Base-by-base conservation (phyloP, 169 alveolate genomes). In the Blepharisma undulans region DNA sequence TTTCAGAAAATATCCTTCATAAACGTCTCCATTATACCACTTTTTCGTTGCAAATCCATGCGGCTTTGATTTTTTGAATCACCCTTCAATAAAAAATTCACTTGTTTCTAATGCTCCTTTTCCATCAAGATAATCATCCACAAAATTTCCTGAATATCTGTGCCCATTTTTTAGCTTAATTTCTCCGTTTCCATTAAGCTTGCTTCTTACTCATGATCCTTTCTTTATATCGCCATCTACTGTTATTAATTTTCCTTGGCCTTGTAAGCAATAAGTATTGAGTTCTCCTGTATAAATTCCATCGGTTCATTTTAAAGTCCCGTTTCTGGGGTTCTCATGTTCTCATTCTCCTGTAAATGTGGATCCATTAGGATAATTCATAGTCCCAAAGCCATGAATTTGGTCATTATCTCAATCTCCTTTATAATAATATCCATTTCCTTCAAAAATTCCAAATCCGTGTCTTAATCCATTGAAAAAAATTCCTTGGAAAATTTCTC, bases 101-200 rank as follows among this genome's bases (percentile, higher is more conserved):
- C 16, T 14, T 29, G 86, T 78, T 22, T 78, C 86, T 25, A 78
- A 27, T 29, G 34, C 29, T 22, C 71, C 86, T 78, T 78, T 22
- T 25, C 86, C 86, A 12, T 78, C 86, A 25, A 78, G 34, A 32
- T 29, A 36, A 36, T 78, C 86, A 78, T 78, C 86, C 29, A 78
- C 86, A 32, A 78, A 78, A 78, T 1, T 27, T 61, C 86, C 86
- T 78, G 29, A 2, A 21, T 78, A 78, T 27, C 29, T 27, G 12
- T 25, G 25, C 86, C 86, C 86, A 36, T 78, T 78, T 78, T 78
- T 78, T 32, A 78, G 25, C 29, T 21, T 32, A 32, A 78, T 32
- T 78, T 78, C 86, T 21, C 86, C 34, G 18, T 78, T 32, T 25
- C 86, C 86, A 32, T 78, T 78, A 6, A 78, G 86, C 18, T 78